Conservation (phyloP, 495 filamentous ascomycete genomes). For the Bacidia rubella region DNA sequence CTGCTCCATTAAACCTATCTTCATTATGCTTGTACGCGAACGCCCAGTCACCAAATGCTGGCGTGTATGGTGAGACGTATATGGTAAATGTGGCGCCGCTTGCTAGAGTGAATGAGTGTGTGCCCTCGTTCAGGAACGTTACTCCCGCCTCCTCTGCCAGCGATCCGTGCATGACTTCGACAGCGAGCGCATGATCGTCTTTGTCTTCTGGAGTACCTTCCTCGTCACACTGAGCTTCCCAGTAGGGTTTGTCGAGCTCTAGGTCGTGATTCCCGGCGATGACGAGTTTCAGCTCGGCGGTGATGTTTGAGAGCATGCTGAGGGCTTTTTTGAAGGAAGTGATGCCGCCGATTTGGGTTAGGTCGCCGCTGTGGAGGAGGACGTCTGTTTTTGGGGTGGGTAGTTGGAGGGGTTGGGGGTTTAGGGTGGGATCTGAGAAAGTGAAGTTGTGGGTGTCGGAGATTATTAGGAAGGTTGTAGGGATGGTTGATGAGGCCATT, state of each 20-base stretch:
- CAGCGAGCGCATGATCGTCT: conserved; percentile 17
- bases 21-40: conserved; percentile 44
- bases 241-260: conserved; percentile 46
- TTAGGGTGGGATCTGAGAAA: conserved; percentile 13
- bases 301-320: conserved; percentile 37
- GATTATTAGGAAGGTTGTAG: conserved; percentile 27
- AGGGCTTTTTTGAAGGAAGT: conserved; percentile 40
- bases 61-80: conserved; percentile 62
- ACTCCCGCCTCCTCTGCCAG: conserved; percentile 38
- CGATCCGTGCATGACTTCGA: conserved; percentile 29
- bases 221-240: conserved; percentile 10
- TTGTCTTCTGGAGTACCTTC: conserved; percentile 15
- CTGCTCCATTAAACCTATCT: conserved; percentile 36
- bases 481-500: background rate
- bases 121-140: conserved; percentile 18
- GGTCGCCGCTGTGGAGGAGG: conserved; percentile 60
- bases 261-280: conserved; percentile 75
- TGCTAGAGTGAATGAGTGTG: background rate
- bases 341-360: conserved; percentile 48
- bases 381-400: conserved; percentile 43
- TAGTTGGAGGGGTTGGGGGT: conserved; percentile 26
- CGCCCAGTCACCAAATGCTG: conserved; percentile 46
- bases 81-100: conserved; percentile 1
- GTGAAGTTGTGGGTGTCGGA: conserved; percentile 33
- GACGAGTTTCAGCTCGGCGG: conserved; percentile 59